Evolutionary conservation across 257 asterid genomes (phyloP).

Genomic region (Anisodus acutangulus): DNA sequence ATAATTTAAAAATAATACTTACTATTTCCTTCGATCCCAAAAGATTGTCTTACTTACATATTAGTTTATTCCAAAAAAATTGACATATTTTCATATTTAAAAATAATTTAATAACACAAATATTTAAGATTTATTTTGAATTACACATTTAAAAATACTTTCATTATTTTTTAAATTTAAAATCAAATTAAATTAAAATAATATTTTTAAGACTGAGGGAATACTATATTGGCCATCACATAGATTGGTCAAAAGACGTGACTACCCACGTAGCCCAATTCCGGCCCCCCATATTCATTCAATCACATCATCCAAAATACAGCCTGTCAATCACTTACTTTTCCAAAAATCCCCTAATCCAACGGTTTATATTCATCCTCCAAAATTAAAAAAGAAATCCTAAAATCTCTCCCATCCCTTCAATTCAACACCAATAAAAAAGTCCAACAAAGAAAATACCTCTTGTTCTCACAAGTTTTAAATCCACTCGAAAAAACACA

Average conservation of each 20-base stretch:
- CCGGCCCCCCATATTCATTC: not conserved
- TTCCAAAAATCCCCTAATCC: not conserved
- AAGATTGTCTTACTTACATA: too few species aligned
- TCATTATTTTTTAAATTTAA: too few species aligned
- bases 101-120: too few species aligned
- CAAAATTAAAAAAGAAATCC: not conserved
- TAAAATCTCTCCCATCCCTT: not conserved
- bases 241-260: not conserved
- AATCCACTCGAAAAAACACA: not conserved
- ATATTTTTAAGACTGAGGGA: too few species aligned
- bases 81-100: too few species aligned
- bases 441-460: not conserved
- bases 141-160: too few species aligned
- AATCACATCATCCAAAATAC: not conserved
- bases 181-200: too few species aligned
- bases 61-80: too few species aligned
- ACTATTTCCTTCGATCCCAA: too few species aligned
- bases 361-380: not conserved
- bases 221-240: too few species aligned
- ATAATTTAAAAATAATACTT: not conserved
- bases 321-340: not conserved
- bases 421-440: conserved; percentile 14
- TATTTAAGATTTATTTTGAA: too few species aligned
- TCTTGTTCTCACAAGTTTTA: not conserved
- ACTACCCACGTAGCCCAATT: too few species aligned